A percentile compares a stretch with the other conserved stretches of the same genome.
Evolutionary conservation across 2,329 filamentous ascomycete genomes (phyloP).

Genomic region (Blastomyces silverae): DNA sequence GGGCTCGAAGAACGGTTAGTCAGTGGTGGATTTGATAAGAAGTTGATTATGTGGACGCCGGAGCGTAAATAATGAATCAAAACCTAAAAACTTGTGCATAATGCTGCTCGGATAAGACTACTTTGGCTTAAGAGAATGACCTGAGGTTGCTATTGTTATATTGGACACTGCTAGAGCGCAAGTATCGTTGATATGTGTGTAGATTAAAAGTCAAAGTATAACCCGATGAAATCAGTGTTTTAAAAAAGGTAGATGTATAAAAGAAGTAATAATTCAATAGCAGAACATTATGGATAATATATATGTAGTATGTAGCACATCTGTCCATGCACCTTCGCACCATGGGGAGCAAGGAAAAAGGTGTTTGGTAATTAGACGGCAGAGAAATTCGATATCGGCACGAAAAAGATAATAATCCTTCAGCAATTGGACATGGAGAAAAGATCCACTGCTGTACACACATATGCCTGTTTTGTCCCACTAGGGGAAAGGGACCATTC

Average conservation of each 20-base stretch:
- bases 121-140: background rate
- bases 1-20: constrained; percentile 49
- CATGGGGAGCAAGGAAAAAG: constrained; percentile 34
- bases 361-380: constrained; percentile 47
- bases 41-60: constrained; percentile 51
- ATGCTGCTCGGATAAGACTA: background rate
- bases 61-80: constrained; percentile 7
- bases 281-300: background rate
- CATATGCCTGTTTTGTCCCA: constrained; percentile 50
- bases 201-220: background rate
- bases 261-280: background rate
- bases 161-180: background rate
- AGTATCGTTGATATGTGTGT: background rate
- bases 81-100: background rate
- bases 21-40: constrained; percentile 59
- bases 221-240: background rate
- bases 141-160: too few species aligned
- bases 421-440: constrained; percentile 56
- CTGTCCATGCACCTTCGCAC: constrained; percentile 45
- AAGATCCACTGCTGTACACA: constrained; percentile 62
- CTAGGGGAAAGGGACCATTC: background rate
- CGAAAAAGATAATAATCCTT: constrained; percentile 56
- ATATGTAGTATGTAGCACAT: constrained; percentile 39
- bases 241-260: constrained; percentile 10
- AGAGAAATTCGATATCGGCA: constrained; percentile 52